These are phyloP conservation scores for Kwoniella pini DNA, from an alignment of 768 basidiomycete species.

Conservation along the genomic window DNA sequence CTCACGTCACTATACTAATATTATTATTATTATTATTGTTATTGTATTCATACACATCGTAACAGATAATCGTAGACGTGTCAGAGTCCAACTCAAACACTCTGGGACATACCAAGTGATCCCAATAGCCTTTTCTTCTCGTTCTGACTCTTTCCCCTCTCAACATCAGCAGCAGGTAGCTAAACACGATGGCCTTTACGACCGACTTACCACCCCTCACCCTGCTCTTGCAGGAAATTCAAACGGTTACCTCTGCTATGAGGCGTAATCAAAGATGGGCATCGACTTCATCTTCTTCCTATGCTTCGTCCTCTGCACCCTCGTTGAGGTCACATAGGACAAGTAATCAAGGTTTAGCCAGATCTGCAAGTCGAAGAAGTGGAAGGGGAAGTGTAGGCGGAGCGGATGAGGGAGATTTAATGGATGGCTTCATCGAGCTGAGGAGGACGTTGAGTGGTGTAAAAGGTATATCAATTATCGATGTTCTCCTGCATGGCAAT, in stretches of 20 bases:
- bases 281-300: slow-evolving; percentile 55
- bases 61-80: neutral
- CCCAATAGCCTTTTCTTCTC: slow-evolving; percentile 2
- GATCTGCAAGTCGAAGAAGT: slow-evolving; percentile 9
- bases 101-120: neutral
- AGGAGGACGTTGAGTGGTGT: slow-evolving; percentile 68
- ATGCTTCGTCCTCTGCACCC: slow-evolving; percentile 31
- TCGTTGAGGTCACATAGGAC: slow-evolving; percentile 27
- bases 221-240: slow-evolving; percentile 81
- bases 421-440: slow-evolving; percentile 85
- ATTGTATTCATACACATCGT: no score
- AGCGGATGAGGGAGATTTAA: slow-evolving; percentile 76
- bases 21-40: no score
- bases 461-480: slow-evolving; percentile 61
- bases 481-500: neutral
- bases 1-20: no score
- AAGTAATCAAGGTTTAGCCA: slow-evolving; percentile 7
- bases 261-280: slow-evolving; percentile 98
- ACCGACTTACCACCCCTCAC: slow-evolving; percentile 45
- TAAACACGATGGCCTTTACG: slow-evolving; percentile 4
- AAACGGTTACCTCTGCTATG: slow-evolving; percentile 89
- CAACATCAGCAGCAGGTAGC: neutral
- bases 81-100: neutral
- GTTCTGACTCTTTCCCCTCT: neutral
- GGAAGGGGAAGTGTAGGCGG: slow-evolving; percentile 59